phyloP scores from a whole-genome alignment of 1,139 yeast species.

The Scheffersomyces illinoinensis region DNA sequence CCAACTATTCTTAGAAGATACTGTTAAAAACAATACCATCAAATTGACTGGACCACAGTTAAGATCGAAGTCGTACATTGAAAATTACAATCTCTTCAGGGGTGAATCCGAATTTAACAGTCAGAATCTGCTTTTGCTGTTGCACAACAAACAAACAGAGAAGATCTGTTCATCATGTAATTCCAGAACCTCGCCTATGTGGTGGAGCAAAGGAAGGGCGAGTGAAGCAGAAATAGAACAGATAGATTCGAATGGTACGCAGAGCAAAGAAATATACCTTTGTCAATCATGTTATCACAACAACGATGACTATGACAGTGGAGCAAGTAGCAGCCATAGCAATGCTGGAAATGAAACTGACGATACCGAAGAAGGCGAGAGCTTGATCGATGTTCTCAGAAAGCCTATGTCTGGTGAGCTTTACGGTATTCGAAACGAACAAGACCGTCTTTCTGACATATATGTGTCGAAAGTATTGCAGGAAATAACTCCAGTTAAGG shows the following conservation, averaged over 20 bases:
- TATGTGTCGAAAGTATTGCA: constrained; percentile 4
- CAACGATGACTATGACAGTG: constrained; percentile 7
- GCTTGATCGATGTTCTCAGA: constrained; percentile 23
- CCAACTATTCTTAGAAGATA: constrained; percentile 44
- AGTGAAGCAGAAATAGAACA: constrained; percentile 6
- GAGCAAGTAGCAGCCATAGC: constrained; percentile 1
- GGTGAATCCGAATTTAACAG: constrained; percentile 12
- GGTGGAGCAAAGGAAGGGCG: constrained; percentile 29
- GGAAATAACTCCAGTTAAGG: neutral
- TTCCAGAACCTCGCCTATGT: constrained; percentile 35
- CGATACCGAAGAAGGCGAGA: constrained; percentile 12
- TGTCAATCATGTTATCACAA: constrained; percentile 39
- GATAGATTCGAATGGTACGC: neutral
- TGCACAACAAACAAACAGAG: constrained; percentile 1
- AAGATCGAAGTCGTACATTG: constrained; percentile 31
- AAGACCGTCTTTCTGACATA: constrained; percentile 25
- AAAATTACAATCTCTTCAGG: constrained; percentile 17
- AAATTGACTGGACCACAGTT: constrained; percentile 34
- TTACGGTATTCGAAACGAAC: constrained; percentile 32
- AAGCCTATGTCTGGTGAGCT: constrained; percentile 35
- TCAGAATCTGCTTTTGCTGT: constrained; percentile 4
- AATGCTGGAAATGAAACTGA: constrained; percentile 4
- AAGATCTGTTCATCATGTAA: constrained; percentile 24
- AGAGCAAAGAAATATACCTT: constrained; percentile 6
- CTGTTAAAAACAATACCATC: constrained; percentile 20